phyloP scores from a whole-genome alignment of 1,284 basidiomycete genomes.

The Waitea zeae region DNA sequence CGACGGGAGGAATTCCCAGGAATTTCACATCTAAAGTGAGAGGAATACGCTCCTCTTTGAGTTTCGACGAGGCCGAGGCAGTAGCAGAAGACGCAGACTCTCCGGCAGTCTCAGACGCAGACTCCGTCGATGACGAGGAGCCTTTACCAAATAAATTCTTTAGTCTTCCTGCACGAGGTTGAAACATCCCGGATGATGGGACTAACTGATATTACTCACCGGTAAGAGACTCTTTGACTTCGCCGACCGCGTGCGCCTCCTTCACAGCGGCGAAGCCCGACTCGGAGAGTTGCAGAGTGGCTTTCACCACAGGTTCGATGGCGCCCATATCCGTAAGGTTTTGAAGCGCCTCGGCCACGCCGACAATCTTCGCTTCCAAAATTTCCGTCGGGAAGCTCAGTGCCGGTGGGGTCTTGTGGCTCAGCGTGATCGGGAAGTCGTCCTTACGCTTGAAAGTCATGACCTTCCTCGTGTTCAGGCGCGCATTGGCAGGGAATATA shows the following conservation, averaged over 20 bases:
- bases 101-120: constrained; percentile 5
- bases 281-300: constrained; percentile 66
- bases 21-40: constrained; percentile 47
- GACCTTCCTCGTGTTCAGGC: constrained; percentile 66
- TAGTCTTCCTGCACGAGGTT: constrained; percentile 58
- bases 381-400: constrained; percentile 55
- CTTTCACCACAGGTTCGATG: constrained; percentile 60
- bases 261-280: constrained; percentile 71
- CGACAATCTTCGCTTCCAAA: constrained; percentile 49
- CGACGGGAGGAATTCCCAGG: constrained; percentile 53
- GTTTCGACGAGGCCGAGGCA: constrained; percentile 8
- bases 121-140: constrained; percentile 9
- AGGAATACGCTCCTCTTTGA: constrained; percentile 33
- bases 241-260: constrained; percentile 57
- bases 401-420: constrained; percentile 43
- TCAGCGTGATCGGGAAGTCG: constrained; percentile 59
- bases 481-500: constrained; percentile 63
- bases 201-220: constrained; percentile 37
- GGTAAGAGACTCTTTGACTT: constrained; percentile 57
- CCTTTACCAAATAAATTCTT: constrained; percentile 71
- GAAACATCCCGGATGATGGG: no score
- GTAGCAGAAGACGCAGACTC: constrained; percentile 9
- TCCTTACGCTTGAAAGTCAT: constrained; percentile 68
- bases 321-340: constrained; percentile 64
- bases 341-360: constrained; percentile 48